phyloP scores from a whole-genome alignment of 2,329 filamentous ascomycete genomes.

The Claviceps maximensis region DNA sequence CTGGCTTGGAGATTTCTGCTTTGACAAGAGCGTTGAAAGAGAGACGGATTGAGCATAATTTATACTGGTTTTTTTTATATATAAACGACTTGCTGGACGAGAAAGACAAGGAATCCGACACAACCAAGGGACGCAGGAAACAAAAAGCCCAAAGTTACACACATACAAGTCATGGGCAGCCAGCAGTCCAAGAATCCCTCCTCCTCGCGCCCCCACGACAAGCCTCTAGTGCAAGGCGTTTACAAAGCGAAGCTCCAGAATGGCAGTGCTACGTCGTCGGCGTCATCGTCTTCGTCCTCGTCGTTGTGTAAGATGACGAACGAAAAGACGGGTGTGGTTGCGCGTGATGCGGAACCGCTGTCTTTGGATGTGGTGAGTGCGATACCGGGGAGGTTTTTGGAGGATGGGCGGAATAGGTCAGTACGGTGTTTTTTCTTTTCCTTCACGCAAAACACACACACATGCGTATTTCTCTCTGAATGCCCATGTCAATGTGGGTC shows the following conservation, averaged over 20 bases:
- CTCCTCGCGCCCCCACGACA: slow-evolving; percentile 22
- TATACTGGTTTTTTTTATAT: no score
- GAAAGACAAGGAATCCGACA: no score
- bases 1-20: no score
- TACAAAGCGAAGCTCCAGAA: slow-evolving; percentile 32
- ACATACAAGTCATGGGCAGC: slow-evolving; percentile 25
- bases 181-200: slow-evolving; percentile 26
- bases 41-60: no score
- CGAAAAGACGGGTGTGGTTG: slow-evolving; percentile 11
- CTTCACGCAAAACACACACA: no score
- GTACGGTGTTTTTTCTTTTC: not conserved
- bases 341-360: slow-evolving; percentile 30
- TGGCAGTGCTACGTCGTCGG: slow-evolving; percentile 33
- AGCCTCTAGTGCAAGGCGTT: slow-evolving; percentile 31
- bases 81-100: no score
- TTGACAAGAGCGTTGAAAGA: no score
- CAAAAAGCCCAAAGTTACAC: no score
- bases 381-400: slow-evolving; percentile 50
- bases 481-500: no score
- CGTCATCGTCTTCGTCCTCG: no score
- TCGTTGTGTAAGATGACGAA: not conserved
- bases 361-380: slow-evolving; percentile 35
- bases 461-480: no score
- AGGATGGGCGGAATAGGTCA: slow-evolving; percentile 55
- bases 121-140: no score